Conservation (phyloP, 495 filamentous ascomycete species). For the Aspergillus sparsus region DNA sequence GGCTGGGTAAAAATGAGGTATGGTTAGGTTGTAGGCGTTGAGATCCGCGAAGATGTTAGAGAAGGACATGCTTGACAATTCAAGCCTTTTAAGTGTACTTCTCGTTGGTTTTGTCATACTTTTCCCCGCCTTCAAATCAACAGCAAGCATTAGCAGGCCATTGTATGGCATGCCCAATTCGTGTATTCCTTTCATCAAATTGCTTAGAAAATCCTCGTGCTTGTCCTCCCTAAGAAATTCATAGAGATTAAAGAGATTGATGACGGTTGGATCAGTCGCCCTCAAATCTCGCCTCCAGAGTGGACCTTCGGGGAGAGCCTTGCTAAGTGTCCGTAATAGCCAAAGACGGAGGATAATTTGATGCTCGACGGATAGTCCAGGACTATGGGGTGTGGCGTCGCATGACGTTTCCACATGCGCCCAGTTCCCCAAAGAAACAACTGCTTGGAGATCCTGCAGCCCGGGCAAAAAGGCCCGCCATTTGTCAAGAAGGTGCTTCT, state of each 20-base stretch:
- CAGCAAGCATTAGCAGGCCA: conserved; percentile 33
- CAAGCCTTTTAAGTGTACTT: conserved; percentile 32
- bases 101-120: conserved; percentile 28
- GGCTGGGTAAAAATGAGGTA: conserved; percentile 27
- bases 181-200: conserved; percentile 35
- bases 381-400: background rate
- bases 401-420: conserved; percentile 18
- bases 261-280: conserved; percentile 30
- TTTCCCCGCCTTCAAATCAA: conserved; percentile 31
- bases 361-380: conserved; percentile 22
- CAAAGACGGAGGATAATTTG: conserved; percentile 43
- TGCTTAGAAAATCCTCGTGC: conserved; percentile 31
- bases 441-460: conserved; percentile 22
- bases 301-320: conserved; percentile 25
- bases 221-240: conserved; percentile 17
- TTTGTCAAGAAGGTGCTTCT: conserved; percentile 27
- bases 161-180: conserved; percentile 38
- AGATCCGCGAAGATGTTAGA: conserved; percentile 34
- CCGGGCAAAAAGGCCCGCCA: conserved; percentile 38
- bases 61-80: conserved; percentile 34
- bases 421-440: conserved; percentile 35
- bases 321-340: conserved; percentile 36
- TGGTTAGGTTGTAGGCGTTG: conserved; percentile 30
- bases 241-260: conserved; percentile 37
- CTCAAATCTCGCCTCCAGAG: conserved; percentile 24